phyloP scores from a whole-genome alignment of 257 asterid genomes.

The Cruciata laevipes region DNA sequence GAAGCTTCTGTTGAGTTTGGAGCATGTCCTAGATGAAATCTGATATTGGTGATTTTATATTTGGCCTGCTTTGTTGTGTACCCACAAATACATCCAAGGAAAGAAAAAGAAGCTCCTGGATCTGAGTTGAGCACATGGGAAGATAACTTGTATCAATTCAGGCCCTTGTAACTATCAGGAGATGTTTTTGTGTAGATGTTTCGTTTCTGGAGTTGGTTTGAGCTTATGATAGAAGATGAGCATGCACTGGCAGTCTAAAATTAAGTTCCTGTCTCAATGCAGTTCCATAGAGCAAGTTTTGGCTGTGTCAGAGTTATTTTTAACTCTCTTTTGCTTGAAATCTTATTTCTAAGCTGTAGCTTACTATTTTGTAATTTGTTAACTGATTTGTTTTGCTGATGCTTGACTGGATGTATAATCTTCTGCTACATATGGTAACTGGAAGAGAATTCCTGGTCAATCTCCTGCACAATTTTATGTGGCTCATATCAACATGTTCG shows the following conservation, averaged over 20 bases:
- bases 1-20: background rate
- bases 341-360: background rate
- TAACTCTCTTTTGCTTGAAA: background rate
- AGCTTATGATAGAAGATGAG: background rate
- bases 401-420: background rate
- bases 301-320: background rate
- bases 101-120: background rate
- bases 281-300: background rate
- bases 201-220: background rate
- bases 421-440: background rate
- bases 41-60: background rate
- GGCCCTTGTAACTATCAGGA: background rate
- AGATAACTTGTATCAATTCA: background rate
- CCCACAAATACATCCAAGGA: background rate
- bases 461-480: background rate
- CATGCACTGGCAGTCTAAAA: background rate
- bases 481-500: background rate
- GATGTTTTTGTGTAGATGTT: background rate
- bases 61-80: background rate
- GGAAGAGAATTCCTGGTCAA: background rate
- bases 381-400: background rate
- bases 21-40: background rate
- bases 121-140: background rate
- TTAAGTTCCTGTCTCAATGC: background rate
- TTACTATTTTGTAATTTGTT: background rate